Base-by-base conservation (phyloP, 164 flowering plant species). In the Santalum album region DNA sequence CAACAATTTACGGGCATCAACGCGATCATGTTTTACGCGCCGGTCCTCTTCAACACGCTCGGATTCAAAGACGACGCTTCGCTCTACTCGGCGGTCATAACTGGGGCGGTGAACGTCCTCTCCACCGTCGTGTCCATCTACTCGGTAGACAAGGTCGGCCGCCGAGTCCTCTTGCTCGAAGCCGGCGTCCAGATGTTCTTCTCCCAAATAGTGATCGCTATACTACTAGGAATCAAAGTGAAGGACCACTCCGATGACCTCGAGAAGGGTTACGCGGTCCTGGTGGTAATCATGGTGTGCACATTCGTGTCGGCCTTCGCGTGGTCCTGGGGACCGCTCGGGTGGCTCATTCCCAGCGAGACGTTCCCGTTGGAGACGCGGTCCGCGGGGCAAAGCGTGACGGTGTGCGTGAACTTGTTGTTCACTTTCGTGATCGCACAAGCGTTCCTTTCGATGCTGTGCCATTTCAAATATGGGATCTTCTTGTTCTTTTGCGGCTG, bases 21-120 rank as follows among this genome's bases (percentile, higher is more conserved):
- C 12, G 63, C 45, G 25, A 49, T 60, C 51, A 53, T 52, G 57
- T 60, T 60, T 51, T 60, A 60, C 23, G 63, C 63, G 7, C 63
- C 63, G 3, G 57, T 42, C 18, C 57, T 60, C 44, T 53, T 60
- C 45, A 15, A 26, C 12, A 52, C 57, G 1, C 16, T 60, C 4
- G 63, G 63, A 3, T 60, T 60, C 12, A 45, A 23, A 7, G 25
- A 52, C 23, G n/a, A 53, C 18, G 63, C 63, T 1, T 60, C 63
- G 0, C 57, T 60, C n/a, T 7, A 25, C 22, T 53, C 63, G 3
- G 40, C 63, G 0, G 57, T 60, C 5, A 32, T 60, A 1, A 60
- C 57, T 10, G 57, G 63, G 10, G 12, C 18, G 15, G 34, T 60
- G 14, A 53, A 53, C 6, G 12, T 60, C 27, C 7, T 21, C 3